Evolutionary conservation across 2,329 filamentous ascomycete species (phyloP).

Genomic region (Xylariaceae sp.): DNA sequence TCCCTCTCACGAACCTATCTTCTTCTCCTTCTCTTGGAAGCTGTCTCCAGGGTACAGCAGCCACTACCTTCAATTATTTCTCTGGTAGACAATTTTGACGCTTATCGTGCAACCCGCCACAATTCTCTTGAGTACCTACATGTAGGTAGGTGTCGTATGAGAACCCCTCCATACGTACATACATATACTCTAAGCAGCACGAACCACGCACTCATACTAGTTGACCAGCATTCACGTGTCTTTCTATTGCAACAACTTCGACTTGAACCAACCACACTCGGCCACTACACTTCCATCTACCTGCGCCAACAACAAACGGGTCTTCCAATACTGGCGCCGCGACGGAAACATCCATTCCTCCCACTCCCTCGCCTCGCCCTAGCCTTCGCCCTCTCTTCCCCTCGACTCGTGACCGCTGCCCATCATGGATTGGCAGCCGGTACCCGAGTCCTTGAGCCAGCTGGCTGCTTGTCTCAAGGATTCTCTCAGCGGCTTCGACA

Average conservation of each 20-base stretch:
- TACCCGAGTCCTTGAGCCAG: slow-evolving; percentile 85
- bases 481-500: slow-evolving; percentile 85
- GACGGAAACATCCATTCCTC: neutral
- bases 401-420: slow-evolving; percentile 29
- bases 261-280: slow-evolving; percentile 2
- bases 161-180: neutral
- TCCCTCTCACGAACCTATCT: slow-evolving; percentile 4
- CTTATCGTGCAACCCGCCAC: slow-evolving; percentile 16
- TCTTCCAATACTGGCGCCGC: neutral
- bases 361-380: neutral
- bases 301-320: slow-evolving; percentile 13
- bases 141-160: neutral
- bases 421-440: slow-evolving; percentile 91
- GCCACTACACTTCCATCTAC: neutral
- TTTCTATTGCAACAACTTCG: slow-evolving; percentile 19
- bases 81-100: neutral
- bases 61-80: neutral
- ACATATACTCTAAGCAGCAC: too few relatives aligned
- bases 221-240: slow-evolving; percentile 7
- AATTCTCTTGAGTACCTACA: too few relatives aligned
- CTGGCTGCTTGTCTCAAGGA: slow-evolving; percentile 89
- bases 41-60: neutral
- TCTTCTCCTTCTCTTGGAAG: neutral
- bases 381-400: slow-evolving; percentile 9
- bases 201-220: too few relatives aligned